Conservation (phyloP, 2,329 filamentous ascomycete species). For the Cordyceps cicadae region DNA sequence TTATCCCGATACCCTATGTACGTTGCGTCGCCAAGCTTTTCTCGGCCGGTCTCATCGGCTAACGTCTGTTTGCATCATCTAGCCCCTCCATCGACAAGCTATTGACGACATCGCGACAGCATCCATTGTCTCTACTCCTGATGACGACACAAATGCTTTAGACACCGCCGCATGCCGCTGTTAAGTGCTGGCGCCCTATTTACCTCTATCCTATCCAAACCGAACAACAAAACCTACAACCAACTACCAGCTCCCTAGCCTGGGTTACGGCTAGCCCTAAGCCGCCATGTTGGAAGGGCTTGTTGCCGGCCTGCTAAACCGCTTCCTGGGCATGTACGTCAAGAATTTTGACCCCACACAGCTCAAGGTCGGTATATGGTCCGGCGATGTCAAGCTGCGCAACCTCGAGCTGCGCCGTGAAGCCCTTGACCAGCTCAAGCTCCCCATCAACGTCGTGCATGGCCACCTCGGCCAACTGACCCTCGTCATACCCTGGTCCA, state of each 20-base stretch:
- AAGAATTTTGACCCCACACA: slow-evolving; percentile 98
- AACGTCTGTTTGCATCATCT: not conserved
- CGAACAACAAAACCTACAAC: not conserved
- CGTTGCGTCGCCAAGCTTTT: not conserved
- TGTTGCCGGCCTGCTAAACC: slow-evolving; percentile 93
- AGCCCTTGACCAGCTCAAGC: slow-evolving; percentile 91
- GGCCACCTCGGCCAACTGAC: slow-evolving; percentile 90
- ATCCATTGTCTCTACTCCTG: not conserved
- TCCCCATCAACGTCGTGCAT: slow-evolving; percentile 93
- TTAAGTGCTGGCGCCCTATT: not conserved
- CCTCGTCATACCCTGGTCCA: slow-evolving; percentile 93
- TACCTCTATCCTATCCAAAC: not conserved
- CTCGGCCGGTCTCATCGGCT: not conserved
- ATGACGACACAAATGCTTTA: slow-evolving; percentile 4
- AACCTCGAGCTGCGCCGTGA: slow-evolving; percentile 89
- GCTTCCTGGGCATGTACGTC: slow-evolving; percentile 99
- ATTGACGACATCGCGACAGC: not conserved
- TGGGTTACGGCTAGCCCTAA: slow-evolving; percentile 58
- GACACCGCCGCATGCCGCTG: not conserved
- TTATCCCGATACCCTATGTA: not conserved
- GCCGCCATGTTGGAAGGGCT: slow-evolving; percentile 89
- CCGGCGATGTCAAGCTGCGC: slow-evolving; percentile 89
- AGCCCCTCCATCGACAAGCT: slow-evolving; percentile 5
- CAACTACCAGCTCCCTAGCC: slow-evolving; percentile 43
- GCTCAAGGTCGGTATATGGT: slow-evolving; percentile 98